These are phyloP conservation scores for Rhododendron simsii DNA, from an alignment of 148 eudicot genomes.

Conservation along the genomic window DNA sequence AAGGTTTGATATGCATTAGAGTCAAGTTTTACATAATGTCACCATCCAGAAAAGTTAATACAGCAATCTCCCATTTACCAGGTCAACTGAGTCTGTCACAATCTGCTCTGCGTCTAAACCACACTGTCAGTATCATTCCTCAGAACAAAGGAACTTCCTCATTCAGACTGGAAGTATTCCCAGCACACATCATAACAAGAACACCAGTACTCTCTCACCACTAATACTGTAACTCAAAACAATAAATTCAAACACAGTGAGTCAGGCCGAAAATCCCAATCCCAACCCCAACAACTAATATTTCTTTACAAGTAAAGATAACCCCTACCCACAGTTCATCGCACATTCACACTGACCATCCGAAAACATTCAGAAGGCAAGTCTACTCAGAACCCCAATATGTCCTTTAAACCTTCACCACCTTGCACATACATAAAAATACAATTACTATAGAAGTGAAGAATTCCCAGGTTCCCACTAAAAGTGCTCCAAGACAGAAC, in stretches of 20 bases:
- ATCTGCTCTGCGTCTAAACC: not conserved
- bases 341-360: not conserved
- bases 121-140: not conserved
- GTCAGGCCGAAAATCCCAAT: not conserved
- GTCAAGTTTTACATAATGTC: not conserved
- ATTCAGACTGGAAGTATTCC: not conserved
- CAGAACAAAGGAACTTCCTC: not conserved
- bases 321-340: not conserved
- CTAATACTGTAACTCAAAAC: not conserved
- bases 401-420: not conserved
- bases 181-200: not conserved
- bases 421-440: not conserved
- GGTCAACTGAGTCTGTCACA: not conserved
- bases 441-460: not conserved
- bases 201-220: not conserved
- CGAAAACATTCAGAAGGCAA: not conserved
- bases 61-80: not conserved
- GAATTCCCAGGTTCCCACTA: not conserved
- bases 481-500: not conserved
- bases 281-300: not conserved
- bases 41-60: not conserved
- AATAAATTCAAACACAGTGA: not conserved
- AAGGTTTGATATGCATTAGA: not conserved
- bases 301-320: not conserved
- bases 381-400: not conserved